Percentiles rank a stretch among this genome's conserved stretches.
Conservation (phyloP, 257 asterid genomes). For the Lavandula angustifolia region DNA sequence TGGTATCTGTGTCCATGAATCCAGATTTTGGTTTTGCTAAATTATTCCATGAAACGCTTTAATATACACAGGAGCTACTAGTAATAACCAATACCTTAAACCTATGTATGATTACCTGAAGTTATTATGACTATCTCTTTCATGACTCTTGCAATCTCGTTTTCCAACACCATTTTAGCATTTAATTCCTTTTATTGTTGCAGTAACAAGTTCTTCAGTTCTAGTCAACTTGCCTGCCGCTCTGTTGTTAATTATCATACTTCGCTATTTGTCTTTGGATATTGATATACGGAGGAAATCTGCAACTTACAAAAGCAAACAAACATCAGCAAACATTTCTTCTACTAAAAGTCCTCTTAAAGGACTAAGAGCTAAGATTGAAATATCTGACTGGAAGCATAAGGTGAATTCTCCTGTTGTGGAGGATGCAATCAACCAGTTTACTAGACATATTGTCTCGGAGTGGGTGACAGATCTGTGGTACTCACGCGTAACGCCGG, state of each 20-base stretch:
- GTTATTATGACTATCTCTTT: background rate
- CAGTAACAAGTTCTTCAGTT: conserved; percentile 95
- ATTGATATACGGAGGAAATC: conserved; percentile 80
- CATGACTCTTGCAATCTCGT: conserved; percentile 4
- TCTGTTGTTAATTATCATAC: conserved; percentile 54
- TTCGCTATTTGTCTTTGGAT: conserved; percentile 83
- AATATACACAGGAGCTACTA: conserved; percentile 17
- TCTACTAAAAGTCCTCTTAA: conserved; percentile 43
- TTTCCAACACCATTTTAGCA: conserved; percentile 6
- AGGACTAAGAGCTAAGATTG: conserved; percentile 38
- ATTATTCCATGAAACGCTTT: background rate
- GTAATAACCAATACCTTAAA: conserved; percentile 10
- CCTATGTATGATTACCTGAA: conserved; percentile 20
- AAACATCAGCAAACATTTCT: conserved; percentile 45
- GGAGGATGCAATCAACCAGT: conserved; percentile 88
- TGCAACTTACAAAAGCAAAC: conserved; percentile 67
- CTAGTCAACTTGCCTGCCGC: conserved; percentile 91
- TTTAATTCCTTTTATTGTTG: conserved; percentile 28
- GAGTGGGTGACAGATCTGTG: conserved; percentile 98
- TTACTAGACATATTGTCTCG: conserved; percentile 82
- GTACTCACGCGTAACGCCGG: conserved; percentile 93
- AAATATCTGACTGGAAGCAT: conserved; percentile 74
- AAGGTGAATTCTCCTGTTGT: conserved; percentile 91
- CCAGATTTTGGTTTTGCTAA: conserved; percentile 15
- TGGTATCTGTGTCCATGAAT: conserved; percentile 3